Conservation (phyloP, 2,329 filamentous ascomycete species). For the Cercospora zeina region DNA sequence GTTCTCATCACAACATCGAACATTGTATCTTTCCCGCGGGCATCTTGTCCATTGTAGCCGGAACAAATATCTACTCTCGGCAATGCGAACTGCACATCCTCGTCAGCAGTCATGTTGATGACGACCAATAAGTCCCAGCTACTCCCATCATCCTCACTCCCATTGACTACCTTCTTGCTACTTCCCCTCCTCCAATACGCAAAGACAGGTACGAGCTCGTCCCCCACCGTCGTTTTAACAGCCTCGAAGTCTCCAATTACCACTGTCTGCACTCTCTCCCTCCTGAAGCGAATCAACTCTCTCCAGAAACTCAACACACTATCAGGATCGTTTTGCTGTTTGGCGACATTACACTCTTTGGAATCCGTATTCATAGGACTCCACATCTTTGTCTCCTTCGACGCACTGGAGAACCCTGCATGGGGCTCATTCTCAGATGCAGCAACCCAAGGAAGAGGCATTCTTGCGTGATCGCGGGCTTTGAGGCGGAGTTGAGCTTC, state of each 20-base stretch:
- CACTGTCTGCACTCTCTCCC: constrained; percentile 19
- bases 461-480: constrained; percentile 67
- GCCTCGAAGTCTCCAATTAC: constrained; percentile 27
- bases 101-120: constrained; percentile 24
- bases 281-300: constrained; percentile 23
- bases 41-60: neutral
- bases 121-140: constrained; percentile 25
- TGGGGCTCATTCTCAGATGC: constrained; percentile 42
- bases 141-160: neutral
- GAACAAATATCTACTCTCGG: neutral
- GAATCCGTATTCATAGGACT: constrained; percentile 31
- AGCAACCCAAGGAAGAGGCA: constrained; percentile 23
- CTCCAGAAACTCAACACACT: constrained; percentile 29
- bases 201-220: constrained; percentile 20
- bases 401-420: constrained; percentile 58
- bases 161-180: neutral
- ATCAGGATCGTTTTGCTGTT: constrained; percentile 13
- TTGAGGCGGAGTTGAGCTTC: constrained; percentile 57
- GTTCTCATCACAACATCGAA: neutral
- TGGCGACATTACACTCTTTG: constrained; percentile 23
- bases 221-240: constrained; percentile 14
- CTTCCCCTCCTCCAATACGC: constrained; percentile 23
- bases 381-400: constrained; percentile 21
- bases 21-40: neutral
- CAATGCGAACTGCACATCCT: constrained; percentile 21